phyloP scores from a whole-genome alignment of 371 early-diverging fungal genomes.

The Blakeslea trispora region DNA sequence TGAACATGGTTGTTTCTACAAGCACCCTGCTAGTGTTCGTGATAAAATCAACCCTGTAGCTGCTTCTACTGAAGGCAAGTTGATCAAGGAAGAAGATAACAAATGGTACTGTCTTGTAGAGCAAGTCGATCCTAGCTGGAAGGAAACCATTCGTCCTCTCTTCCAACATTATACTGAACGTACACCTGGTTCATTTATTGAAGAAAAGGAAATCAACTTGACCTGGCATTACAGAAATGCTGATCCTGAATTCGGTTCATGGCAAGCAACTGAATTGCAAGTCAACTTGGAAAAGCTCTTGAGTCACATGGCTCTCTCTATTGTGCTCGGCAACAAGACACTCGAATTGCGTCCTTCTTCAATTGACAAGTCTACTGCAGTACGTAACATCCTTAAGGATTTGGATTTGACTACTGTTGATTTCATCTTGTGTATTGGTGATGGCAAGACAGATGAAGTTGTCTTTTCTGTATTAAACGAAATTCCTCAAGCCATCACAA shows the following conservation, averaged over 20 bases:
- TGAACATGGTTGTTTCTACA: conserved; percentile 96
- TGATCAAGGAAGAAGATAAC: conserved; percentile 56
- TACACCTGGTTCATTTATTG: conserved; percentile 92
- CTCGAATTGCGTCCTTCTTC: conserved; percentile 91
- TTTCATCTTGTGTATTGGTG: conserved; percentile 88
- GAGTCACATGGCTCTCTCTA: conserved; percentile 90
- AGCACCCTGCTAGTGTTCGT: conserved; percentile 77
- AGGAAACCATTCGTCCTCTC: conserved; percentile 87
- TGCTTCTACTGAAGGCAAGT: conserved; percentile 61
- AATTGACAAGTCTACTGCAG: conserved; percentile 89
- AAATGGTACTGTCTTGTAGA: conserved; percentile 90
- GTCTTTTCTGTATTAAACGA: conserved; percentile 69
- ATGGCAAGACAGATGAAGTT: conserved; percentile 93
- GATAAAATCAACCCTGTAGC: conserved; percentile 41
- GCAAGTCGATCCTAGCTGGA: conserved; percentile 88
- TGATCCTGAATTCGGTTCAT: conserved; percentile 85
- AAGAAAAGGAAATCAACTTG: conserved; percentile 87
- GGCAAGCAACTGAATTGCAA: conserved; percentile 81
- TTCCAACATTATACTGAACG: conserved; percentile 95
- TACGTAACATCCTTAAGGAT: conserved; percentile 87
- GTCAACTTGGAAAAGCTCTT: conserved; percentile 93
- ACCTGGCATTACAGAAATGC: conserved; percentile 95
- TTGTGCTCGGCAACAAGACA: conserved; percentile 92
- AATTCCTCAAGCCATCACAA: conserved; percentile 68
- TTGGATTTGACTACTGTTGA: conserved; percentile 53